Conservation (phyloP, 768 basidiomycete species). For the Phlebiopsis gigantea region DNA sequence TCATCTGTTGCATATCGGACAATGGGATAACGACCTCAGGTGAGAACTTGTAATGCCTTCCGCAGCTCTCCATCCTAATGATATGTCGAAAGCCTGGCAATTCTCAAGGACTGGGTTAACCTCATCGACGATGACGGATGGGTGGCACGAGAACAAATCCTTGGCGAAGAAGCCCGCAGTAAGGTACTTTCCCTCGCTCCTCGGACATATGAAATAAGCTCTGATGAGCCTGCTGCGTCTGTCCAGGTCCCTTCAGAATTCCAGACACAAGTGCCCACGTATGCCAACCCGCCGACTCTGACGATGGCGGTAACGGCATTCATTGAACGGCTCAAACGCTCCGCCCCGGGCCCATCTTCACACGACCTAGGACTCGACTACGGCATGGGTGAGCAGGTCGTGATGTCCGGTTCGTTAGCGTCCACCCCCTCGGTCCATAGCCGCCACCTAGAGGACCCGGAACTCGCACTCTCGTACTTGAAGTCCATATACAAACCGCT, state of each 20-base stretch:
- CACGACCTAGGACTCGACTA: slow-evolving; percentile 64
- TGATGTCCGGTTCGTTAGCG: slow-evolving; percentile 29
- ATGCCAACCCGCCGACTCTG: slow-evolving; percentile 93
- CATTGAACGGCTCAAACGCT: slow-evolving; percentile 62
- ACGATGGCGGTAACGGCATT: slow-evolving; percentile 91
- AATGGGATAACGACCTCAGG: slow-evolving; percentile 91
- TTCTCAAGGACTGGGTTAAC: slow-evolving; percentile 84
- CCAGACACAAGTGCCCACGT: slow-evolving; percentile 88
- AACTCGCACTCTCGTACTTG: slow-evolving; percentile 63
- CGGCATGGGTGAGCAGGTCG: slow-evolving; percentile 40
- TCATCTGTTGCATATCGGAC: slow-evolving; percentile 86
- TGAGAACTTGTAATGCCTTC: slow-evolving; percentile 18
- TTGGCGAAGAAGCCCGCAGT: slow-evolving; percentile 95
- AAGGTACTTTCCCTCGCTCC: slow-evolving; percentile 42
- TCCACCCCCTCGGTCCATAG: slow-evolving; percentile 27
- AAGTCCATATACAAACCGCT: slow-evolving; percentile 78
- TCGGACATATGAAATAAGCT: neutral
- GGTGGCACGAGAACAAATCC: slow-evolving; percentile 94
- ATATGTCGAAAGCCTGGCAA: slow-evolving; percentile 59
- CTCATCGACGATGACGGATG: slow-evolving; percentile 93
- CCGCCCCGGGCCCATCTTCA: slow-evolving; percentile 41
- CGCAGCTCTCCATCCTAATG: neutral
- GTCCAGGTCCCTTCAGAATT: slow-evolving; percentile 81
- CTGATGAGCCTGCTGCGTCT: neutral
- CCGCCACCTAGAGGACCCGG: slow-evolving; percentile 50